Conservation (phyloP, 192 early-diverging fungal genomes). For the Coemansia nantahalensis region DNA sequence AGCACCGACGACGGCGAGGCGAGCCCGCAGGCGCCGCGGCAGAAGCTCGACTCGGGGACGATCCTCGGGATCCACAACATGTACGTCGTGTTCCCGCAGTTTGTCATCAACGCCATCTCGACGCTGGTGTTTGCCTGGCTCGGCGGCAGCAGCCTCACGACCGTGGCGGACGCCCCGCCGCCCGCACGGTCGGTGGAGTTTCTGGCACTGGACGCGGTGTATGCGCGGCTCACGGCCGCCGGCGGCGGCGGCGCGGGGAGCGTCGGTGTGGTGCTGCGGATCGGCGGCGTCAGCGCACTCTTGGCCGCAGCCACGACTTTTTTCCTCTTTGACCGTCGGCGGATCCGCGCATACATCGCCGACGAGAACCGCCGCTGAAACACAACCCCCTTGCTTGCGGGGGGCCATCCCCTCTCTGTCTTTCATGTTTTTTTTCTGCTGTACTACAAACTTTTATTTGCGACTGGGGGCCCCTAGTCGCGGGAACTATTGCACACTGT, state of each 20-base stretch:
- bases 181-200: constrained; percentile 37
- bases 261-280: constrained; percentile 38
- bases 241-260: constrained; percentile 6
- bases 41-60: constrained; percentile 57
- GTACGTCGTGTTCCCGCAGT: constrained; percentile 95
- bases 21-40: not conserved
- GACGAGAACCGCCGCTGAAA: constrained; percentile 2
- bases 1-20: not conserved
- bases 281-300: constrained; percentile 43
- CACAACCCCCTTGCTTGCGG: no score
- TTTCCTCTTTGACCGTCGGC: constrained; percentile 41
- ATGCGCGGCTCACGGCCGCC: constrained; percentile 1
- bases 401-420: not conserved
- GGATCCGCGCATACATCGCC: constrained; percentile 27
- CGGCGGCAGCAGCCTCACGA: not conserved
- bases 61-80: constrained; percentile 96
- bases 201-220: constrained; percentile 25
- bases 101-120: constrained; percentile 58
- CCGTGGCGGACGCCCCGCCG: not conserved
- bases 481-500: no score
- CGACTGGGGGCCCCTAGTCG: no score
- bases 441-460: not conserved
- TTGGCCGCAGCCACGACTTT: constrained; percentile 32
- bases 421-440: not conserved
- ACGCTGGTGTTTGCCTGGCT: constrained; percentile 49